These are phyloP conservation scores for Hymenoscyphus scutula DNA, from an alignment of 2,329 filamentous ascomycete genomes.

Conservation along the genomic window DNA sequence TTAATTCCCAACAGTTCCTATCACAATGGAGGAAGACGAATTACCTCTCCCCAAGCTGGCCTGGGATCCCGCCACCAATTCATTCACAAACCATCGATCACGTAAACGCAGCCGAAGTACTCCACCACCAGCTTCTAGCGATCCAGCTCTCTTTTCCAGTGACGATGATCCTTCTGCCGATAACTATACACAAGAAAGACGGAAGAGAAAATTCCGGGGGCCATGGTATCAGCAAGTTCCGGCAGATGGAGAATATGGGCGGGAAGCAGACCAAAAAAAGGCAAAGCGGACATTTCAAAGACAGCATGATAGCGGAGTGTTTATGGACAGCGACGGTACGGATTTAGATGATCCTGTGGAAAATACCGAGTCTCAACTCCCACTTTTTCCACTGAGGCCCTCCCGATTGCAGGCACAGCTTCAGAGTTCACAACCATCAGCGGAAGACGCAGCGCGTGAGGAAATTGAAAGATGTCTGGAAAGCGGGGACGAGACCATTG, in stretches of 20 bases:
- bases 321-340: slow-evolving; percentile 59
- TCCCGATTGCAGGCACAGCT: slow-evolving; percentile 11
- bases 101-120: slow-evolving; percentile 42
- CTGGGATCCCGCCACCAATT: slow-evolving; percentile 22
- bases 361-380: slow-evolving; percentile 3
- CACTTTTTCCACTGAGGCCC: slow-evolving; percentile 18
- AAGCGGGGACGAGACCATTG: slow-evolving; percentile 55
- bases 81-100: slow-evolving; percentile 24
- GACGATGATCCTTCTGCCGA: slow-evolving; percentile 68
- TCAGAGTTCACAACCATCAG: slow-evolving; percentile 14
- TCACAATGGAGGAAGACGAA: slow-evolving; percentile 42
- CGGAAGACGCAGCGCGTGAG: slow-evolving; percentile 46
- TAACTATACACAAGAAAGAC: slow-evolving; percentile 57
- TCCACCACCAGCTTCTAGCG: slow-evolving; percentile 55
- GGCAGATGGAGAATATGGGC: slow-evolving; percentile 29
- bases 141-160: slow-evolving; percentile 69
- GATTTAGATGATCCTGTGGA: slow-evolving; percentile 41
- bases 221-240: slow-evolving; percentile 65
- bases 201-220: slow-evolving; percentile 63
- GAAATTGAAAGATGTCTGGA: slow-evolving; percentile 56
- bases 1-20: slow-evolving; percentile 9
- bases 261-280: slow-evolving; percentile 21
- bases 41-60: slow-evolving; percentile 38
- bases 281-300: slow-evolving; percentile 53
- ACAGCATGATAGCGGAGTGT: slow-evolving; percentile 68